Evolutionary conservation across 306 rosid species (phyloP).

Genomic region (Trifolium dubium): DNA sequence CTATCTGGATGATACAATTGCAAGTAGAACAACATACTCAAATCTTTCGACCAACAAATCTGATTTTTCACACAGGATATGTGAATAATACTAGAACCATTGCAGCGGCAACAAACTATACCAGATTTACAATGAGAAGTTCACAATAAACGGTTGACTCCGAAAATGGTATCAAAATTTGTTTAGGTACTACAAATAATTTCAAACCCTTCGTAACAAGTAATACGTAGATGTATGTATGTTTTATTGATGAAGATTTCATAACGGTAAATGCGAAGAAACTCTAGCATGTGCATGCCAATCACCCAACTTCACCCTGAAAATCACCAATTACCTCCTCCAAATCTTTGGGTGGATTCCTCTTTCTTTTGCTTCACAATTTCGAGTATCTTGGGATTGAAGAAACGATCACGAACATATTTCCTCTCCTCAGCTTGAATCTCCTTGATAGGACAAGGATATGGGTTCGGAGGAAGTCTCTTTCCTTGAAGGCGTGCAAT

Average conservation of each 20-base stretch:
- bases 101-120: background rate
- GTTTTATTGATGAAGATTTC: too few relatives aligned
- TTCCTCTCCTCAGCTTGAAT: slow-evolving; percentile 36
- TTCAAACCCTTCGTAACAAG: slow-evolving; percentile 11
- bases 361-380: slow-evolving; percentile 62
- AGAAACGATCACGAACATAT: slow-evolving; percentile 70
- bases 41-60: slow-evolving; percentile 7
- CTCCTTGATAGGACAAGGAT: slow-evolving; percentile 50
- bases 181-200: background rate
- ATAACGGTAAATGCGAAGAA: too few relatives aligned
- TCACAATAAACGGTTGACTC: background rate
- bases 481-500: slow-evolving; percentile 78
- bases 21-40: background rate
- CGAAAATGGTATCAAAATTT: background rate
- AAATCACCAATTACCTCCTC: slow-evolving; percentile 40
- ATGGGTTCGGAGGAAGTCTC: slow-evolving; percentile 84
- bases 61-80: background rate
- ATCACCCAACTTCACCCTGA: background rate
- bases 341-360: slow-evolving; percentile 49
- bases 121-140: slow-evolving; percentile 22
- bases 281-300: slow-evolving; percentile 19
- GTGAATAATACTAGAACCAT: background rate
- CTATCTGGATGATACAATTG: background rate
- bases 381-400: slow-evolving; percentile 62
- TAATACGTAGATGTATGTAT: too few relatives aligned